Base-by-base conservation (phyloP, 768 basidiomycete genomes). In the Leccinum longicurvipes region DNA sequence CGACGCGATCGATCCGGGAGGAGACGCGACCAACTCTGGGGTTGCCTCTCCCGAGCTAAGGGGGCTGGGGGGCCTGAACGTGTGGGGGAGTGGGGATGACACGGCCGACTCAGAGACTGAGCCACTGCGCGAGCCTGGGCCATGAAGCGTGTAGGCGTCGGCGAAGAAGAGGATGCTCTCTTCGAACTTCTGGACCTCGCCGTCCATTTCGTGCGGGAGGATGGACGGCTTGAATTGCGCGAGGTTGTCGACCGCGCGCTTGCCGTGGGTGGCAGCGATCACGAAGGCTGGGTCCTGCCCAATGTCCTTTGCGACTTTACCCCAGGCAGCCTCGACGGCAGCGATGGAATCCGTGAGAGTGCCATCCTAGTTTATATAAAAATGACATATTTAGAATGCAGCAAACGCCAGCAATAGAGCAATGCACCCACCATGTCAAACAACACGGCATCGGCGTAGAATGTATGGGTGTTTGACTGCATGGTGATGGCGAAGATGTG, bases 191-290 rank as follows among this genome's bases (percentile, higher is more conserved):
- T 76, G 72, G 3, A 86, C 83, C 56, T 81, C 83, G 28, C 59
- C 69, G 62, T 82, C 81, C 76, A 86, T 80, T 68, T 85, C 79
- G 67, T 83, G 76, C 21, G 64, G 46, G 60, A 76, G 74, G 62
- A 86, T 80, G 29, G 77, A 67, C 0, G 84, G 84, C 63, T 81
- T 83, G 75, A 84, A 83, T 48, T 77, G 74, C 4, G 78, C 68
- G 60, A 89, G 81, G 72, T 89, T 90, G 74, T 89, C 87, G 64
- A 86, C 76, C 11, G 87, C 88, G 57, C 87, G 84, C 65, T 87
- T 84, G 64, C 87, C 87, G 68, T 90, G 87, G n/a, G 87, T 89
- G 36, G 84, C 83, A 10, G 82, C 83, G 64, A 89, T 86, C 59
- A 87, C 85, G 54, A 81, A 76, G 54, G 77, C 76, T 7, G 85